Evolutionary conservation across 2,329 filamentous ascomycete species (phyloP).

Genomic region (Exophiala bonariae): DNA sequence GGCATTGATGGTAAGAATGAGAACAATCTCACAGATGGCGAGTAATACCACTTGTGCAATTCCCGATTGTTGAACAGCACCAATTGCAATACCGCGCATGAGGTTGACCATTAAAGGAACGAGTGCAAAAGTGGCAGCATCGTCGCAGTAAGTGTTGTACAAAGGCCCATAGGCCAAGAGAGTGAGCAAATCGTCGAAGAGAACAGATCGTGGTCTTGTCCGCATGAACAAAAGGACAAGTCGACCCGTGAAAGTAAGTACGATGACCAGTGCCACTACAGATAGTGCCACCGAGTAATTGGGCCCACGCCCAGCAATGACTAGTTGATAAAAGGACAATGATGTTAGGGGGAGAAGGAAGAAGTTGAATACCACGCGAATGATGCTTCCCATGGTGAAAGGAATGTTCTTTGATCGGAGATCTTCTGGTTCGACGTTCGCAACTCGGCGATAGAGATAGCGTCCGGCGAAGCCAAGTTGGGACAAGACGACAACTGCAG

Average conservation of each 20-base stretch:
- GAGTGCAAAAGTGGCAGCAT: slow-evolving; percentile 84
- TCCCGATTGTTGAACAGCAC: slow-evolving; percentile 87
- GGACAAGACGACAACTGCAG: slow-evolving; percentile 64
- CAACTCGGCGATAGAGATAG: slow-evolving; percentile 72
- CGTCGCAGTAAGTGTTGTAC: slow-evolving; percentile 97
- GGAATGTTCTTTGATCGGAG: slow-evolving; percentile 87
- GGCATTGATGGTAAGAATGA: slow-evolving; percentile 81
- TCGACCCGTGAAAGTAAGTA: slow-evolving; percentile 75
- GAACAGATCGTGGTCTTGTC: slow-evolving; percentile 77
- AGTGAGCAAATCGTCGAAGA: slow-evolving; percentile 91
- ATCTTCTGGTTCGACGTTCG: slow-evolving; percentile 77
- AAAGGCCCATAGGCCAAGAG: slow-evolving; percentile 87
- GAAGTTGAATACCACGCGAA: slow-evolving; percentile 89
- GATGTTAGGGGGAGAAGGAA: slow-evolving; percentile 85
- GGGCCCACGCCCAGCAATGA: slow-evolving; percentile 68
- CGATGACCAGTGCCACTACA: slow-evolving; percentile 68
- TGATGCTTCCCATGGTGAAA: slow-evolving; percentile 74
- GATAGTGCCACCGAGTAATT: slow-evolving; percentile 72
- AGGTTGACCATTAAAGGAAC: slow-evolving; percentile 83
- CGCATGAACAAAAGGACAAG: slow-evolving; percentile 76
- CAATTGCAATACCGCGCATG: slow-evolving; percentile 84
- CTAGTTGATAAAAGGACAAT: slow-evolving; percentile 87
- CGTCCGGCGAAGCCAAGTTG: slow-evolving; percentile 76
- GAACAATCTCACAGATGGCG: slow-evolving; percentile 90
- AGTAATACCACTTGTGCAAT: slow-evolving; percentile 90